Conservation (phyloP, 768 basidiomycete species). For the Tremella fuciformis region DNA sequence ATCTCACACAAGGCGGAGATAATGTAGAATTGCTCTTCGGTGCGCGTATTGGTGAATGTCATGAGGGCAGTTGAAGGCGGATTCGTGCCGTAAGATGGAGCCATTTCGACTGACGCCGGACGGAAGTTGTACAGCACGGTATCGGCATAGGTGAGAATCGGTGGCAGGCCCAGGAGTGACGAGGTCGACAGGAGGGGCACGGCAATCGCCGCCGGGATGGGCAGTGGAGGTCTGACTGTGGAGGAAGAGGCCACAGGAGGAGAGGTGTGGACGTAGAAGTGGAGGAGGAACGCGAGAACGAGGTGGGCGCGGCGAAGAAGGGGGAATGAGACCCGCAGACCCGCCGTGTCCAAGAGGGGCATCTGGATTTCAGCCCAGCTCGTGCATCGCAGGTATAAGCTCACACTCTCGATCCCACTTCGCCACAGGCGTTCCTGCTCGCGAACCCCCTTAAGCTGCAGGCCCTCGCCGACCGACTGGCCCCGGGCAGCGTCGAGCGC, state of each 20-base stretch:
- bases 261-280: constrained; percentile 75
- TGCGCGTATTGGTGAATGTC: constrained; percentile 69
- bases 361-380: constrained; percentile 54
- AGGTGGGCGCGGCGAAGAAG: constrained; percentile 78
- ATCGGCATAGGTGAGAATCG: constrained; percentile 85
- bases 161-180: constrained; percentile 71
- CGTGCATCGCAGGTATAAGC: constrained; percentile 44
- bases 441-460: constrained; percentile 33
- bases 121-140: constrained; percentile 78
- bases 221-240: constrained; percentile 53
- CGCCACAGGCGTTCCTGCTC: constrained; percentile 66
- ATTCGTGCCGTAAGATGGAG: constrained; percentile 54
- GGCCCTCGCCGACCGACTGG: constrained; percentile 42
- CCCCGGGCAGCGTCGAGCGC: constrained; percentile 55
- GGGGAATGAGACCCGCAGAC: constrained; percentile 60
- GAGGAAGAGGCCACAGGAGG: constrained; percentile 36
- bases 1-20: constrained; percentile 82
- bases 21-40: constrained; percentile 85
- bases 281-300: constrained; percentile 81
- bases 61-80: constrained; percentile 55
- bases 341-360: constrained; percentile 63
- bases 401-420: constrained; percentile 61
- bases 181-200: constrained; percentile 73
- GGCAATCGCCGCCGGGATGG: constrained; percentile 68
- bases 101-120: constrained; percentile 17